These are phyloP conservation scores for Fusarium subglutinans DNA, from an alignment of 2,329 filamentous ascomycete species.

Conservation along the genomic window DNA sequence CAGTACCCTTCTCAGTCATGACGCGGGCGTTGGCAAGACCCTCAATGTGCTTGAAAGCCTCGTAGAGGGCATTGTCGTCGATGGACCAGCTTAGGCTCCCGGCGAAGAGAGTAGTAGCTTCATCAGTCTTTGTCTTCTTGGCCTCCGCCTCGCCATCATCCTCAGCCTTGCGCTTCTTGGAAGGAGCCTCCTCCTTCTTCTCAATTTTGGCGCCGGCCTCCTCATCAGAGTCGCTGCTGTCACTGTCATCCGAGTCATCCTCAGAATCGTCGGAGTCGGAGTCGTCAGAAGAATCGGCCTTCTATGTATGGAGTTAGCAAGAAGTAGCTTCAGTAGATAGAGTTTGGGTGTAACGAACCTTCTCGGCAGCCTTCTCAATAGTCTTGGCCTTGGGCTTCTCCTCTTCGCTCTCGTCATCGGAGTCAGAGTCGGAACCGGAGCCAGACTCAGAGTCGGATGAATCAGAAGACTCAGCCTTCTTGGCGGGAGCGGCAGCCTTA, in stretches of 20 bases:
- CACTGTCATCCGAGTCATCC: slow-evolving; percentile 44
- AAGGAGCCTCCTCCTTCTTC: slow-evolving; percentile 51
- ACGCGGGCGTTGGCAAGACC: slow-evolving; percentile 79
- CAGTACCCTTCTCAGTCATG: slow-evolving; percentile 82
- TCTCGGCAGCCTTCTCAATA: slow-evolving; percentile 47
- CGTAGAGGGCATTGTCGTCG: slow-evolving; percentile 81
- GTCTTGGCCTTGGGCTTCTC: slow-evolving; percentile 45
- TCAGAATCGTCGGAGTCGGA: slow-evolving; percentile 49
- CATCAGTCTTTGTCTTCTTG: slow-evolving; percentile 76
- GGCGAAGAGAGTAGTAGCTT: slow-evolving; percentile 76
- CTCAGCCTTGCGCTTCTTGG: slow-evolving; percentile 61
- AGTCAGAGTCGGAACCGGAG: slow-evolving; percentile 52
- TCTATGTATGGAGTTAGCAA: slow-evolving; percentile 37
- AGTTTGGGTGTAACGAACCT: slow-evolving; percentile 40
- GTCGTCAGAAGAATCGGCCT: slow-evolving; percentile 44
- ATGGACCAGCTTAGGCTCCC: slow-evolving; percentile 93
- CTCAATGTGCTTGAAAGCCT: slow-evolving; percentile 83
- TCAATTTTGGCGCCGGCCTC: slow-evolving; percentile 49
- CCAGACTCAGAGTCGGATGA: slow-evolving; percentile 48
- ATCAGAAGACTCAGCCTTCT: slow-evolving; percentile 42
- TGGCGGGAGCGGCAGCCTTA: slow-evolving; percentile 34
- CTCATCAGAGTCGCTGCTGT: slow-evolving; percentile 49
- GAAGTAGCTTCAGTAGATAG: neutral
- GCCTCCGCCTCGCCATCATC: slow-evolving; percentile 58
- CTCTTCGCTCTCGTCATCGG: slow-evolving; percentile 51